Percentiles rank a stretch among this genome's conserved stretches.
phyloP scores from a whole-genome alignment of 2,329 filamentous ascomycete genomes.

The Microdochium paspali region DNA sequence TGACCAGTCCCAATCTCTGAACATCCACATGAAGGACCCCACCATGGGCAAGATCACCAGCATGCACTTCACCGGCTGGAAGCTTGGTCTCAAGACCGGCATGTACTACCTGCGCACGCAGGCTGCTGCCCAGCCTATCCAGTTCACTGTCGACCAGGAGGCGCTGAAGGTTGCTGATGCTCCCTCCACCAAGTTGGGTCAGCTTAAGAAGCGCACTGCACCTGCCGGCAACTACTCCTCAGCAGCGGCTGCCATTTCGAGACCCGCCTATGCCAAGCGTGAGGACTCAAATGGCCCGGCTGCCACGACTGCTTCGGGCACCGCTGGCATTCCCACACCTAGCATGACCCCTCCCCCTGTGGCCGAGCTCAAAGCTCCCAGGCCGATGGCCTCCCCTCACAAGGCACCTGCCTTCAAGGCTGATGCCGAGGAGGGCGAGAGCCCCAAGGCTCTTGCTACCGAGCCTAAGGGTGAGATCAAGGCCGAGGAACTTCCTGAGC shows the following conservation, averaged over 20 bases:
- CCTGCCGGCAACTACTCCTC: slow-evolving; percentile 47
- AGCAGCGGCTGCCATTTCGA: slow-evolving; percentile 52
- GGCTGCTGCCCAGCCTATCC: slow-evolving; percentile 91
- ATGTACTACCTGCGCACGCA: slow-evolving; percentile 99
- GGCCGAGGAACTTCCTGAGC: slow-evolving; percentile 55
- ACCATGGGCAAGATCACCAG: slow-evolving; percentile 99
- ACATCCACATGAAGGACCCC: slow-evolving; percentile 98
- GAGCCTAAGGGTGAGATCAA: slow-evolving; percentile 57
- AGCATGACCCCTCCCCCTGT: slow-evolving; percentile 54
- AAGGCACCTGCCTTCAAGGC: slow-evolving; percentile 65
- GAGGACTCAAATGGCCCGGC: slow-evolving; percentile 28
- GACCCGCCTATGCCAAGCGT: slow-evolving; percentile 56
- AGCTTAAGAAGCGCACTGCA: slow-evolving; percentile 60
- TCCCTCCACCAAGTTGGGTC: slow-evolving; percentile 54
- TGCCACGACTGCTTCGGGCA: slow-evolving; percentile 22
- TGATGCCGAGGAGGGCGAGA: slow-evolving; percentile 67
- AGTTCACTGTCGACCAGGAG: slow-evolving; percentile 98
- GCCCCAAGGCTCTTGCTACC: slow-evolving; percentile 66
- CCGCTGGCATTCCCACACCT: slow-evolving; percentile 60
- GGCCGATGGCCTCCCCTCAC: slow-evolving; percentile 45
- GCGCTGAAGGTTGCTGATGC: slow-evolving; percentile 81
- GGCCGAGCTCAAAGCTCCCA: slow-evolving; percentile 26
- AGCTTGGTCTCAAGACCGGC: slow-evolving; percentile 97
- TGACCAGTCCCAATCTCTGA: slow-evolving; percentile 96
- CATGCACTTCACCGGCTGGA: slow-evolving; percentile 99